These are phyloP conservation scores for Cyclaneusma minus DNA, from an alignment of 2,329 filamentous ascomycete genomes.

Conservation along the genomic window DNA sequence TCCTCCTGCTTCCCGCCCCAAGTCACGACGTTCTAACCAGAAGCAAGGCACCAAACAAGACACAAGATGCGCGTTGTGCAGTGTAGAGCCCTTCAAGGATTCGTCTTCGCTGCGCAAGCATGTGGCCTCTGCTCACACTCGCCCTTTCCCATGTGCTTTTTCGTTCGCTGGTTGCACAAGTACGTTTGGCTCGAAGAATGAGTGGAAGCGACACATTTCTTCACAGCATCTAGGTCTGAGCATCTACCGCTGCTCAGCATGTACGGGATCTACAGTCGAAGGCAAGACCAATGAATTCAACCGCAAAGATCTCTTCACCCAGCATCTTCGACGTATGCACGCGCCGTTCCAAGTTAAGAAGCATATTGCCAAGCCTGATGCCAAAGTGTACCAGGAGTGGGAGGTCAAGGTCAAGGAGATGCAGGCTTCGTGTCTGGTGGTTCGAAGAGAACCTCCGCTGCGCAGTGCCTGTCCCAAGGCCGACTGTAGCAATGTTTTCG, in stretches of 20 bases:
- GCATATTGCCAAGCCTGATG: constrained; percentile 38
- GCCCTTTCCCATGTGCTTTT: constrained; percentile 75
- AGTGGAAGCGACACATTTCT: constrained; percentile 91
- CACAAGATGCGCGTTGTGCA: constrained; percentile 44
- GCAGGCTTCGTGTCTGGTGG: constrained; percentile 58
- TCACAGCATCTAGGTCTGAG: constrained; percentile 71
- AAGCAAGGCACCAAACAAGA: constrained; percentile 36
- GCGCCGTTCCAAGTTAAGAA: constrained; percentile 50
- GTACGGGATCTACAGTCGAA: constrained; percentile 35
- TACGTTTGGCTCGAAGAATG: constrained; percentile 84
- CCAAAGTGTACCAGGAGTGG: constrained; percentile 44
- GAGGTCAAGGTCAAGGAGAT: constrained; percentile 52
- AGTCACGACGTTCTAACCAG: constrained; percentile 16
- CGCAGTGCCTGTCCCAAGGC: constrained; percentile 54
- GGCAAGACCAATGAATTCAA: constrained; percentile 64
- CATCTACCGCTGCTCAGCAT: constrained; percentile 49
- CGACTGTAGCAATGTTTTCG: constrained; percentile 58
- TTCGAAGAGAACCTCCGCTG: constrained; percentile 52
- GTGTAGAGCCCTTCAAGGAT: constrained; percentile 50
- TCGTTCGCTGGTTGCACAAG: constrained; percentile 69
- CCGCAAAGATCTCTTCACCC: constrained; percentile 88
- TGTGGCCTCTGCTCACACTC: constrained; percentile 51
- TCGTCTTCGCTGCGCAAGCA: constrained; percentile 51
- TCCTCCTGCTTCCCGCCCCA: constrained; percentile 16
- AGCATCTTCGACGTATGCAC: constrained; percentile 91